Base-by-base conservation (phyloP, 2,329 filamentous ascomycete genomes). In the Zalaria sp. region DNA sequence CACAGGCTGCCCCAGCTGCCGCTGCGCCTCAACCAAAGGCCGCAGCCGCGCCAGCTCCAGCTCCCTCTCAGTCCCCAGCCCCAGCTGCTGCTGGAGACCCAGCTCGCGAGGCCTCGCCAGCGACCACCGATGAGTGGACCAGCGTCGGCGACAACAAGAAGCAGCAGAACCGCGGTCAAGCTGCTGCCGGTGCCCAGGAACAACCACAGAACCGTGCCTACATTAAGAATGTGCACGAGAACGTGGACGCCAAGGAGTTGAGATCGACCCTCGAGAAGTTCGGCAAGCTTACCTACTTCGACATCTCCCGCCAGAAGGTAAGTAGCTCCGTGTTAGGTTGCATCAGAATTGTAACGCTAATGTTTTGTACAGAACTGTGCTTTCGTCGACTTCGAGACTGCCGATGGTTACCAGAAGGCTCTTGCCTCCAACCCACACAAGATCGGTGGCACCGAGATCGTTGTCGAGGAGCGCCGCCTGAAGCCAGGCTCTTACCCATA, bases 181-280 rank as follows among this genome's bases (percentile, higher is more conserved):
- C 77, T 43, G 69, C 68, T 39, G 61, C 70, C 26, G 58, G 66
- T 37, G 83, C 88, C 55, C 82, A 85, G 55, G 81, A 88, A 47
- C 77, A 77, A 43, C 75, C 86, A 50, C 81, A 89, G 48, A 77
- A 77, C 47, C 75, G 87, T 51, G 91, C 83, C 18, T 96, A 95
- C 63, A 86, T 98, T 63, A 94, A 94, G 71, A 93, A 89, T 54
- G 89, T 96, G 39, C 89, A 80, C 39, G 87, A 93, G 29, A 88
- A 87, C 65, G 80, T 98, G 40, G 75, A 84, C 57, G 73, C 79
- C 9, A 75, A 77, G 34, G 76, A 85, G 37, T 70, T 98, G 45
- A 81, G 73, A 61, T 70, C 72, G 41, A 73, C 77, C 41, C 69
- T 98, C 40, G 71, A 77, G 51, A 76, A 79, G 52, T 87, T 80